Evolutionary conservation across 331 rosid species (phyloP).

Genomic region (Quercus phellos): DNA sequence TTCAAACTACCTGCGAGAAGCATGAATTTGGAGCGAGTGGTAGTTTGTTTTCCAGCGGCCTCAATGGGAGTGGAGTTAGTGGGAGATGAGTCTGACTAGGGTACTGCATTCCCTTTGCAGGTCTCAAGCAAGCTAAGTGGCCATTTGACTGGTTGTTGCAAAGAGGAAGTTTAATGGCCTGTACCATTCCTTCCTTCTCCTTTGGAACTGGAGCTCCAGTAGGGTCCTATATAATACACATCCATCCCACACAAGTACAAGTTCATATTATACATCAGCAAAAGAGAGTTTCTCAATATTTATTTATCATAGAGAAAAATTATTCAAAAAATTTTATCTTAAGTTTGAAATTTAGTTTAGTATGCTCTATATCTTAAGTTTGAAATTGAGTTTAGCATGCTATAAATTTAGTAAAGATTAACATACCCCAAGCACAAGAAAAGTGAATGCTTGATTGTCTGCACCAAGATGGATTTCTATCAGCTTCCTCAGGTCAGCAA

Average conservation of each 20-base stretch:
- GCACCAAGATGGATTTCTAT: slow-evolving; percentile 7
- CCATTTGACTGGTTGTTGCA: not conserved
- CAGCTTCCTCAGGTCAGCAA: slow-evolving; percentile 23
- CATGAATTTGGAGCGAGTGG: slow-evolving; percentile 25
- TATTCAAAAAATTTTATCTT: not conserved
- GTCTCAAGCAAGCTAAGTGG: slow-evolving; percentile 2
- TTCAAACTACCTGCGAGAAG: slow-evolving; percentile 19
- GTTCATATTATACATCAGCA: not conserved
- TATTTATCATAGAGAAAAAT: too few relatives aligned
- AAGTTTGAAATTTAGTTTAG: not conserved
- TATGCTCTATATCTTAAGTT: not conserved
- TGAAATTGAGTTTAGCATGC: not conserved
- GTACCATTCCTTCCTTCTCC: slow-evolving; percentile 6
- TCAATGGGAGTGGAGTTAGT: slow-evolving; percentile 27
- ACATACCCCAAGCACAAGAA: slow-evolving; percentile 1
- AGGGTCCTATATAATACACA: not conserved
- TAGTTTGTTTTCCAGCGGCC: slow-evolving; percentile 31
- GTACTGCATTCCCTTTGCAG: not conserved
- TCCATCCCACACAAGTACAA: not conserved
- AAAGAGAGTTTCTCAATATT: not conserved
- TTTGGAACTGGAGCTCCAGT: not conserved
- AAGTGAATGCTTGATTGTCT: slow-evolving; percentile 2
- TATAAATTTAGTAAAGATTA: not conserved
- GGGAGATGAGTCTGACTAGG: not conserved
- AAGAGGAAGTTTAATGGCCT: slow-evolving; percentile 1